Conservation (phyloP, 2,329 filamentous ascomycete species). For the Cryphonectria parasitica region DNA sequence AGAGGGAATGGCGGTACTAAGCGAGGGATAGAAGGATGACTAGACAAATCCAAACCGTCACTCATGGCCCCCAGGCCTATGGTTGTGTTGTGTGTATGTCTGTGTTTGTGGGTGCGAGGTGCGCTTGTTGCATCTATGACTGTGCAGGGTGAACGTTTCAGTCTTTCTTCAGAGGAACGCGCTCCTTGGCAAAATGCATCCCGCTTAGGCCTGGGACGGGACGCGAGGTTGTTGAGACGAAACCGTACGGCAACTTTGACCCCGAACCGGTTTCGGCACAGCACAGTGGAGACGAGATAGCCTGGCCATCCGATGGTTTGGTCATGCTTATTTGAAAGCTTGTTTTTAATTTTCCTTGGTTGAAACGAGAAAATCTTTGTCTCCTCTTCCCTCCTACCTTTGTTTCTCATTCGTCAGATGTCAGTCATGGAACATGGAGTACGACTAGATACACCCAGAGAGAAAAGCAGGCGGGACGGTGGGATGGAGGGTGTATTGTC, state of each 20-base stretch:
- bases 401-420: neutral
- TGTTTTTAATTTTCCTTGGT: neutral
- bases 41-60: neutral
- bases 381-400: neutral
- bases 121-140: neutral
- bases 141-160: neutral
- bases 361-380: neutral
- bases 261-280: neutral
- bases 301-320: neutral
- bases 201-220: neutral
- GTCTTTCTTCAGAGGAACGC: neutral
- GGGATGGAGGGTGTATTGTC: neutral
- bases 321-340: neutral
- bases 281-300: neutral
- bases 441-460: neutral
- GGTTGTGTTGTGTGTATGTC: too few species aligned
- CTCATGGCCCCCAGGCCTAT: too few species aligned
- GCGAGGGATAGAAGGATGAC: neutral
- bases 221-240: neutral
- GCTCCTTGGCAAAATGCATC: neutral
- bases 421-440: neutral
- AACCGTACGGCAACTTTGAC: neutral
- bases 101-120: neutral
- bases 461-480: too few species aligned
- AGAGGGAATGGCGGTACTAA: slow-evolving; percentile 41